A percentile compares a stretch with the other conserved stretches of the same genome.
Evolutionary conservation across 1,284 basidiomycete genomes (phyloP).

Genomic region (Boletus nobilissimus): DNA sequence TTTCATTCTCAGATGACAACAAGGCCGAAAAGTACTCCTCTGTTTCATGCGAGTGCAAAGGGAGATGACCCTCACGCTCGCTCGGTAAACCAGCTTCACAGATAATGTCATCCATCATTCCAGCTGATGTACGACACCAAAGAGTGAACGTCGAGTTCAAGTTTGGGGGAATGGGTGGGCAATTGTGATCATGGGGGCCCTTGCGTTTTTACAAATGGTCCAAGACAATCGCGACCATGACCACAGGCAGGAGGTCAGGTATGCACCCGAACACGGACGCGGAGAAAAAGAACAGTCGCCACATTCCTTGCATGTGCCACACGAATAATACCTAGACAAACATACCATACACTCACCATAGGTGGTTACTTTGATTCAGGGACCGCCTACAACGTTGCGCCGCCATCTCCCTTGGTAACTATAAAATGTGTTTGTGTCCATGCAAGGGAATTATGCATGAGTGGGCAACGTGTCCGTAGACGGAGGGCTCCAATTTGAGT

Average conservation of each 20-base stretch:
- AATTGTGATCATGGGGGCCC: not conserved
- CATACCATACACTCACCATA: constrained; percentile 20
- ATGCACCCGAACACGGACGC: not conserved
- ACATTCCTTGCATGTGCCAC: not conserved
- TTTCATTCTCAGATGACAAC: constrained; percentile 6
- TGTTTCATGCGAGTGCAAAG: not conserved
- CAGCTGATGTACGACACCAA: not conserved
- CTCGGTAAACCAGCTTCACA: not conserved
- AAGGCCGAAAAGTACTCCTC: not conserved
- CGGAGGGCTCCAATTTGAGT: too few relatives aligned
- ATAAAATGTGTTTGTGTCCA: too few relatives aligned
- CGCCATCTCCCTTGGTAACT: constrained; percentile 2
- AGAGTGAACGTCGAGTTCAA: too few relatives aligned
- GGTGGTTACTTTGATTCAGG: not conserved
- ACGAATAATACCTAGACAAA: not conserved
- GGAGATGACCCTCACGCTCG: not conserved
- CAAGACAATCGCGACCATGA: constrained; percentile 19
- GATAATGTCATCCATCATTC: constrained; percentile 9
- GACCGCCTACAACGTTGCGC: not conserved
- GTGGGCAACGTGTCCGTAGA: too few relatives aligned
- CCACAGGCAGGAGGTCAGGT: constrained; percentile 10
- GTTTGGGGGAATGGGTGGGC: not conserved
- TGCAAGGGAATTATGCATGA: too few relatives aligned
- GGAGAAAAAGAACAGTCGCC: not conserved
- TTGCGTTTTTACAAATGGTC: constrained; percentile 6